Conservation (phyloP, 2,329 filamentous ascomycete genomes). For the Fusarium veterinarium region DNA sequence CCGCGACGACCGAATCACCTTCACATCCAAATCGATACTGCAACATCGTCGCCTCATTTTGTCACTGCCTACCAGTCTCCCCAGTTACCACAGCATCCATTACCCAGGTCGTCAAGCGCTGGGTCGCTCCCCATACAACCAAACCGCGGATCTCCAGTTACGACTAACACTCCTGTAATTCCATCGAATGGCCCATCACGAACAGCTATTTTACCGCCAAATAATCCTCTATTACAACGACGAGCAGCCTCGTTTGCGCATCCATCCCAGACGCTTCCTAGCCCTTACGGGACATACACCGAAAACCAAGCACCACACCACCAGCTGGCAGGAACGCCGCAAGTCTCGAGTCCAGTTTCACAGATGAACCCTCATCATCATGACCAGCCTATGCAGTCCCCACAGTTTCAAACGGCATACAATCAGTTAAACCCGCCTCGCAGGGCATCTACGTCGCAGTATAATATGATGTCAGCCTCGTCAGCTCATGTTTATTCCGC, state of each 20-base stretch:
- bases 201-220: slow-evolving; percentile 16
- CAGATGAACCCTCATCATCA: slow-evolving; percentile 1
- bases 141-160: slow-evolving; percentile 11
- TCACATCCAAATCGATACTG: slow-evolving; percentile 8
- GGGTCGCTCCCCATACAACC: slow-evolving; percentile 1
- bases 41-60: not conserved
- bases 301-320: slow-evolving; percentile 3
- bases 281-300: not conserved
- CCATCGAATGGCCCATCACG: slow-evolving; percentile 4
- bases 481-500: slow-evolving; percentile 4
- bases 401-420: slow-evolving; percentile 9
- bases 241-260: slow-evolving; percentile 27
- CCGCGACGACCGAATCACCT: slow-evolving; percentile 8
- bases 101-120: slow-evolving; percentile 13
- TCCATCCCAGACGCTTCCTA: slow-evolving; percentile 23
- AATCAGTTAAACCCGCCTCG: slow-evolving; percentile 2
- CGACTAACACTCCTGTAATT: slow-evolving; percentile 3
- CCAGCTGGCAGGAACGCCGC: slow-evolving; percentile 8
- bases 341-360: slow-evolving; percentile 6
- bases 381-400: slow-evolving; percentile 14
- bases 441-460: slow-evolving; percentile 5
- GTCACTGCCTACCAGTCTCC: slow-evolving; percentile 17
- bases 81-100: not conserved
- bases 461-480: not conserved
- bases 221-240: slow-evolving; percentile 6